Evolutionary conservation across 768 basidiomycete genomes (phyloP).

Genomic region (Suillus alpinus): DNA sequence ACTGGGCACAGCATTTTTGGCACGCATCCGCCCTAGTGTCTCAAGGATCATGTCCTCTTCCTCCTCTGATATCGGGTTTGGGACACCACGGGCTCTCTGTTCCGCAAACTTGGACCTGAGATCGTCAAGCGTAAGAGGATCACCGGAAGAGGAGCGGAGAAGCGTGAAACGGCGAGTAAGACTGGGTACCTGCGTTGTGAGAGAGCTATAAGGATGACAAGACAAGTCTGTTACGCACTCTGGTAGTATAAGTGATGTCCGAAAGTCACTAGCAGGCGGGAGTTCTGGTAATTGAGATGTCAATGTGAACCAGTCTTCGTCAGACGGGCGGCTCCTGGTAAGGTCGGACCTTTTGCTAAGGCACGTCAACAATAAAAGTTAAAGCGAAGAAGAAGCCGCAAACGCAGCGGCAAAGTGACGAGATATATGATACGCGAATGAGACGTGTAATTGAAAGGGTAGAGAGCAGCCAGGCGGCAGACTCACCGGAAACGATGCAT

Average conservation of each 20-base stretch:
- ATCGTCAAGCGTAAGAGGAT: slow-evolving; percentile 62
- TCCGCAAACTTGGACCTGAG: slow-evolving; percentile 68
- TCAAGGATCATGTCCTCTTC: slow-evolving; percentile 85
- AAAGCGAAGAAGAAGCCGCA: slow-evolving; percentile 22
- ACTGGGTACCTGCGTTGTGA: slow-evolving; percentile 38
- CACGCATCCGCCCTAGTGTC: slow-evolving; percentile 56
- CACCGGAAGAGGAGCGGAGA: slow-evolving; percentile 65
- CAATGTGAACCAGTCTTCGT: slow-evolving; percentile 30
- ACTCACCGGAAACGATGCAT: slow-evolving; percentile 84
- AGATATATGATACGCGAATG: slow-evolving; percentile 19
- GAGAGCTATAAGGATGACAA: slow-evolving; percentile 11
- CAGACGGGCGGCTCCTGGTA: slow-evolving; percentile 46
- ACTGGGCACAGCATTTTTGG: slow-evolving; percentile 27
- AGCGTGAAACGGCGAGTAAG: slow-evolving; percentile 81
- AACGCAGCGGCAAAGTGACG: slow-evolving; percentile 20
- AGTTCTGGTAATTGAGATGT: slow-evolving; percentile 49
- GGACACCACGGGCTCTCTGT: slow-evolving; percentile 68
- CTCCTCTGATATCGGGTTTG: slow-evolving; percentile 71
- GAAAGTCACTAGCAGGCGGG: slow-evolving; percentile 73
- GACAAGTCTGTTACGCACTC: slow-evolving; percentile 53
- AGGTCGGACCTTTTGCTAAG: slow-evolving; percentile 75
- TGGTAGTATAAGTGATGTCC: slow-evolving; percentile 82
- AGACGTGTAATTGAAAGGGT: slow-evolving; percentile 22
- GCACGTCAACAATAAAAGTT: slow-evolving; percentile 9
- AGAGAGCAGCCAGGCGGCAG: slow-evolving; percentile 22